Evolutionary conservation across 371 early-diverging fungal genomes (phyloP), one percentile per base, ranked within the genome.

Genomic region (Mucor indicus): DNA sequence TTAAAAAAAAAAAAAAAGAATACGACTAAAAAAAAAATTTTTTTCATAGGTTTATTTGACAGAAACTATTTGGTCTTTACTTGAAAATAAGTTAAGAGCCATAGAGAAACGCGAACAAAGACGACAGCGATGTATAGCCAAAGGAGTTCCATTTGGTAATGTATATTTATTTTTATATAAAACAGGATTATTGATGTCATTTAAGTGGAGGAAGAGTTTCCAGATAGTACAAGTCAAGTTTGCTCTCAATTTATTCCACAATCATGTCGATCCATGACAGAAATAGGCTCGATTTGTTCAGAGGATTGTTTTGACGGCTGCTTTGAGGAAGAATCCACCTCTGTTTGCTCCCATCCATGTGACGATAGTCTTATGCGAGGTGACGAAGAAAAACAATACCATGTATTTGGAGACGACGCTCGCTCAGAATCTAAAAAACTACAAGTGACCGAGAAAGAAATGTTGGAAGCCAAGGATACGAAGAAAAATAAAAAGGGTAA

Each of bases 41-140:
- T 48, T 9, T 55, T 43, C 35, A 42, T 54, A 82, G 55, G 70
- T 86, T 8, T 92, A 80, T 59, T 44, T 93, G 31, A 77, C 80
- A 45, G 92, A 90, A 39, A 53, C 43, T 4, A 77, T 72, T n/a
- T 89, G 89, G 89, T 67, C 77, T 21, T 60, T 64, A 31, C 67
- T 90, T 4, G 89, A 88, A 51, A 80, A 80, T 35, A 75, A 72
- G 8, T 30, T 78, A 12, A 70, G 79, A 20, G 67, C 65, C 30
- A 55, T 56, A 38, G 67, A 63, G 29, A 67, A 67, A 43, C 40
- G 63, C 19, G 67, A 67, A 32, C 67, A 67, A 38, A 52, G 63
- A 41, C 48, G 54, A 50, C 63, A 57, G 32, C 38, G 62, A 42
- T 62, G 62, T 29, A 57, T 57, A 16, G 57, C 62, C 8, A 62